These are phyloP conservation scores for Inosperma sp. DNA, from an alignment of 768 basidiomycete species.

Conservation along the genomic window DNA sequence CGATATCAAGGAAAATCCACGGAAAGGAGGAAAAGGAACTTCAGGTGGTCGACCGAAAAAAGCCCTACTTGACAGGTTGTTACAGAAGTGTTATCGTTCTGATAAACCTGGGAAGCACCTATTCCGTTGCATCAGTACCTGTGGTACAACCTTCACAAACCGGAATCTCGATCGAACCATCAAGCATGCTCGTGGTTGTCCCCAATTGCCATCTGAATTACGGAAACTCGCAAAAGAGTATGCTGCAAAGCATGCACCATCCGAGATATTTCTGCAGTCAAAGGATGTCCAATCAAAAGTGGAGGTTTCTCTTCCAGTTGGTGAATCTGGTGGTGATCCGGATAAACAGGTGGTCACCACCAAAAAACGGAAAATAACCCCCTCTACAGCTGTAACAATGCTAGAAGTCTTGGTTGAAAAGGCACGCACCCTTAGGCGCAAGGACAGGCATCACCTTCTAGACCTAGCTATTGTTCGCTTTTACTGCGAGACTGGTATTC, in stretches of 20 bases:
- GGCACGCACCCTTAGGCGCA: constrained; percentile 5
- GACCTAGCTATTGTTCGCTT: constrained; percentile 15
- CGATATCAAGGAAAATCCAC: background rate
- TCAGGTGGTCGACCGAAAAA: constrained; percentile 3
- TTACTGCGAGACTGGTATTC: constrained; percentile 16
- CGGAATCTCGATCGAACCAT: constrained; percentile 1
- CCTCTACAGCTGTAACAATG: background rate
- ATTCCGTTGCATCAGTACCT: constrained; percentile 4
- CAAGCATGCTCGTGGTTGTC: constrained; percentile 7
- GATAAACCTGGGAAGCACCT: background rate
- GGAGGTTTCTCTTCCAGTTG: background rate
- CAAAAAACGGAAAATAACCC: background rate
- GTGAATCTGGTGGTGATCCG: background rate
- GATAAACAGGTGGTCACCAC: background rate
- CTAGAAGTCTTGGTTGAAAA: constrained; percentile 6
- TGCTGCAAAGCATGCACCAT: constrained; percentile 6
- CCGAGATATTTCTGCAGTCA: background rate
- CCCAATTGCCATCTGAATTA: background rate
- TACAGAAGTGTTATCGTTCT: constrained; percentile 3
- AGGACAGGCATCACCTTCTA: constrained; percentile 11
- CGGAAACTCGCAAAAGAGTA: constrained; percentile 2
- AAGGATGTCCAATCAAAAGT: background rate
- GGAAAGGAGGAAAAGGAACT: background rate
- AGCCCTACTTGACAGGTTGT: background rate
- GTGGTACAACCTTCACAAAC: constrained; percentile 3